Evolutionary conservation across 306 rosid genomes (phyloP), one percentile per base, ranked within the genome.

Genomic region (Cajanus cajan): DNA sequence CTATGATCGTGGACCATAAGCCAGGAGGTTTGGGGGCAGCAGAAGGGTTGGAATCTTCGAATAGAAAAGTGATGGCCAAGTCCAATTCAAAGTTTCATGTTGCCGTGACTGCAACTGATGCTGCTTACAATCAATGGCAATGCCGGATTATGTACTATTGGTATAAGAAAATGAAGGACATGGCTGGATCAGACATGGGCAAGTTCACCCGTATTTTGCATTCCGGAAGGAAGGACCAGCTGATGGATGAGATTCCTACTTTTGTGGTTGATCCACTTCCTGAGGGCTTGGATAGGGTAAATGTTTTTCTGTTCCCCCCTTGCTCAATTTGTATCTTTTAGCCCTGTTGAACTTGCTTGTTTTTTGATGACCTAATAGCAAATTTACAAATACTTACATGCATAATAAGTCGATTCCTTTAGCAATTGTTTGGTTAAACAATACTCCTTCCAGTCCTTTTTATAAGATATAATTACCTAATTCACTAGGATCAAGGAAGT

Each of bases 91-190:
- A 92, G 44, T 94, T 44, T 65, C 98, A 94, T 71, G 97, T 94
- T 62, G 96, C 90, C 7, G 72, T 94, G 63, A 94, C 98, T 6
- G 91, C 98, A n/a, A 92, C 97, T 14, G 97, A 92, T 90, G 85
- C 97, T 82, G 84, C 92, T 81, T 92, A 94, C 22, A 90, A 96
- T 81, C 98, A 94, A 81, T 94, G 98, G 97, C 97, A 94, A 85
- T 92, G 94, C 72, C 81, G 98, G 87, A 92, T 94, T 33, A 92
- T 92, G 98, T 94, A 92, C 71, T 92, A 92, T 66, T 94, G 97
- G 98, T 94, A 94, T 78, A 88, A 90, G 83, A 92, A 85, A 83
- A 54, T 88, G 81, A 92, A 86, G 86, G 94, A 87, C 16, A 55
- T 88, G 91, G 93, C 93, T 78, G 96, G 96, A 78, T 94, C 98